Evolutionary conservation across 306 rosid genomes (phyloP).

Genomic region (Alnus glutinosa): DNA sequence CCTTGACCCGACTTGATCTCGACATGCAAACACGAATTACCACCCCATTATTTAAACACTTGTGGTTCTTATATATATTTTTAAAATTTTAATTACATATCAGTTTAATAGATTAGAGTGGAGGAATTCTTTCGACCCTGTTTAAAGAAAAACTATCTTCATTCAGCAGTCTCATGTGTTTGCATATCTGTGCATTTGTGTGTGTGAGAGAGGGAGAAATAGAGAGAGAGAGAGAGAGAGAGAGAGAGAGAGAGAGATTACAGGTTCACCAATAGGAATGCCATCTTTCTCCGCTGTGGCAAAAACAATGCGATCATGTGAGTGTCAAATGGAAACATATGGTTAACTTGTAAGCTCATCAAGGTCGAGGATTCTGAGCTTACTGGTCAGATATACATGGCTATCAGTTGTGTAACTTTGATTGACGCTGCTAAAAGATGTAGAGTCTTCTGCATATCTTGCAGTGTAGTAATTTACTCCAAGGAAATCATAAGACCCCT

Average conservation of each 20-base stretch:
- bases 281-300: slow-evolving; percentile 35
- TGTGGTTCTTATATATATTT: too few species aligned
- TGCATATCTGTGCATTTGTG: neutral
- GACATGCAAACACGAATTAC: too few species aligned
- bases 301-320: neutral
- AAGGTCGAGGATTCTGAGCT: slow-evolving; percentile 5
- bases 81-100: too few species aligned
- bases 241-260: neutral
- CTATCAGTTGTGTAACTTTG: slow-evolving; percentile 36
- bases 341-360: neutral
- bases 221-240: too few species aligned
- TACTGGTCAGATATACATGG: slow-evolving; percentile 38
- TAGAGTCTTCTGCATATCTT: slow-evolving; percentile 22
- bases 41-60: too few species aligned
- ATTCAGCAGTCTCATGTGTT: too few species aligned
- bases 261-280: slow-evolving; percentile 34
- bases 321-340: neutral
- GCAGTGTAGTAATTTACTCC: slow-evolving; percentile 32
- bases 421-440: neutral
- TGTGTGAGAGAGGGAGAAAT: neutral
- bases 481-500: slow-evolving; percentile 32
- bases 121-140: too few species aligned
- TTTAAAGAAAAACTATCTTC: too few species aligned
- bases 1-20: too few species aligned
- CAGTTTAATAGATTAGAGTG: too few species aligned